Base-by-base conservation (phyloP, 441 rosid species). In the Arabidopsis lyrata region DNA sequence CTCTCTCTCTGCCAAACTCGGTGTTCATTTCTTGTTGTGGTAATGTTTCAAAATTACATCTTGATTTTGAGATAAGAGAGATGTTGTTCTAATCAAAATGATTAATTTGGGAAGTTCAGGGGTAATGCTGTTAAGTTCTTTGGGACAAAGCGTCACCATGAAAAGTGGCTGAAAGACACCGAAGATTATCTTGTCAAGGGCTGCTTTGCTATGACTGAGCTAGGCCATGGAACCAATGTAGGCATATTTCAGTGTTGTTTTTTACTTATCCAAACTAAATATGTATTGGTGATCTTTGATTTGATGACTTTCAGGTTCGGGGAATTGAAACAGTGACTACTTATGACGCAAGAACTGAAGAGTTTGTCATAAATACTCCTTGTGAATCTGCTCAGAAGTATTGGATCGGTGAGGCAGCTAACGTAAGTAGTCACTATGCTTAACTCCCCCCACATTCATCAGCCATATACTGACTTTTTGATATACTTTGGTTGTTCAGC, bases 221-320 rank as follows among this genome's bases (percentile, higher is more conserved):
- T 94, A 82, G 99, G 99, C 52, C 99, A 94, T 81, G 97, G 99
- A 83, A 90, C 94, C 79, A 92, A 92, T 89, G 99, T 86, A 89
- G 45, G 70, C 67, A 64, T 75, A 27, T 8, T 42, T 72, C 50
- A 36, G 22, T 76, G 36, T 39, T 11, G 49, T 39, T 39, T 44
- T 36, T 2, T 9, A n/a, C 50, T 12, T 59, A 49, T 24, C 53
- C 36, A 10, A 47, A 31, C 27, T 45, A n/a, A 5, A 45, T 27
- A 35, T 56, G 29, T 69, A 7, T 54, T 36, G 36, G 47, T 63
- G 65, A 36, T 55, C 54, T 66, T 16, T 68, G 22, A 9, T 24
- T 55, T 31, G 45, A 11, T 53, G 35, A 9, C 5, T 53, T 12
- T 53, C 42, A 91, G 99, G 99, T 94, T 59, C 75, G 97, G 31